phyloP scores from a whole-genome alignment of 768 basidiomycete genomes.

The Leccinum subgranulosum region DNA sequence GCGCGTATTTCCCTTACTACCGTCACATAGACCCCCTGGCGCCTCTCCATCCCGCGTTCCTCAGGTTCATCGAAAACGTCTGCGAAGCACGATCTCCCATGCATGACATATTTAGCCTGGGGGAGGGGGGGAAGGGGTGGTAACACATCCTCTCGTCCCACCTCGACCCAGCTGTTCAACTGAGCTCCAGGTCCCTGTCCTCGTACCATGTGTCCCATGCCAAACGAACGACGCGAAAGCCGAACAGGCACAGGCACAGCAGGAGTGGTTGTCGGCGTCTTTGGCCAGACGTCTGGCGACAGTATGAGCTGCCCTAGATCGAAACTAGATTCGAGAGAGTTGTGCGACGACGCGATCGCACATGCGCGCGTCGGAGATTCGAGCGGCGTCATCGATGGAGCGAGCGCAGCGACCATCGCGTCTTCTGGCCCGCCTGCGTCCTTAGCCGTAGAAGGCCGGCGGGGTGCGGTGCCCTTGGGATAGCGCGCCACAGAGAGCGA shows the following conservation, averaged over 20 bases:
- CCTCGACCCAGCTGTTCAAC: neutral
- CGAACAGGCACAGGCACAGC: conserved; percentile 8
- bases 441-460: conserved; percentile 5
- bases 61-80: neutral
- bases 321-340: conserved; percentile 28
- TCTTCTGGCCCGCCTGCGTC: conserved; percentile 7
- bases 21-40: conserved; percentile 41
- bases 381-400: conserved; percentile 10
- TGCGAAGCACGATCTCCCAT: neutral
- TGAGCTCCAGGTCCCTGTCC: neutral
- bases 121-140: neutral
- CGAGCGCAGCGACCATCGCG: conserved; percentile 9
- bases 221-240: conserved; percentile 4
- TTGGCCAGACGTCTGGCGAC: conserved; percentile 19
- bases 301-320: conserved; percentile 18
- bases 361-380: conserved; percentile 25
- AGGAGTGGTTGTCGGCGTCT: conserved; percentile 11
- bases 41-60: neutral
- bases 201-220: conserved; percentile 1
- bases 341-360: conserved; percentile 30
- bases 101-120: neutral
- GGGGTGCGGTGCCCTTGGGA: neutral
- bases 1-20: conserved; percentile 38
- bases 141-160: neutral
- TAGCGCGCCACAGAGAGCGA: neutral